Percentiles rank a stretch among this genome's conserved stretches.
phyloP scores from a whole-genome alignment of 768 basidiomycete genomes.

The Macrocybe gigantea region DNA sequence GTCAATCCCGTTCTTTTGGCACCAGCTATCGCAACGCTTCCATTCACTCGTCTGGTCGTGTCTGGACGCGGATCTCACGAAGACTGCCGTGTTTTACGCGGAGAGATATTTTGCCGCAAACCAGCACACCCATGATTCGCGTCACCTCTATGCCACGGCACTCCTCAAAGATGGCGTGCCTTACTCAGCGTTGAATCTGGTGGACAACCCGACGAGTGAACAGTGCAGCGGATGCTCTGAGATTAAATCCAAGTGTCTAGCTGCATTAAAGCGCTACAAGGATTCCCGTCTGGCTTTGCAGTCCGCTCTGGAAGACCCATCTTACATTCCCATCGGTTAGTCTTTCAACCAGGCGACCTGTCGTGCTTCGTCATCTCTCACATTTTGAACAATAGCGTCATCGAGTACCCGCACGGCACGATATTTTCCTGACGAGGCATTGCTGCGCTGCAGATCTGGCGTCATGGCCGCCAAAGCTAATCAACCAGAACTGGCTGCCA shows the following conservation, averaged over 20 bases:
- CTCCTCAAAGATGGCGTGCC: conserved; percentile 67
- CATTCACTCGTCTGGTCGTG: conserved; percentile 75
- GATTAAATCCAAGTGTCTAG: conserved; percentile 74
- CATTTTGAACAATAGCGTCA: conserved; percentile 37
- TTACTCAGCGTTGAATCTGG: conserved; percentile 69
- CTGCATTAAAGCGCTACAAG: conserved; percentile 63
- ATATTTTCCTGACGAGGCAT: conserved; percentile 66
- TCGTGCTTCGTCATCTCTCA: conserved; percentile 6
- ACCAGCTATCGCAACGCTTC: conserved; percentile 63
- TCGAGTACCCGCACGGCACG: conserved; percentile 47
- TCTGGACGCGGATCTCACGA: conserved; percentile 73
- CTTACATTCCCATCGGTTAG: conserved; percentile 55
- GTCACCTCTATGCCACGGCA: conserved; percentile 78
- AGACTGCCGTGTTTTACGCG: conserved; percentile 84
- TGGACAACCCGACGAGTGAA: conserved; percentile 54
- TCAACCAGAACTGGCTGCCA: conserved; percentile 64
- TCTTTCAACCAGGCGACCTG: conserved; percentile 11
- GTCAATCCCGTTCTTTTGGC: conserved; percentile 40
- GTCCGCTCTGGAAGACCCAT: conserved; percentile 46
- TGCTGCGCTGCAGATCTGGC: conserved; percentile 73
- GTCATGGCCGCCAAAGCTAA: conserved; percentile 75
- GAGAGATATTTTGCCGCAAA: conserved; percentile 78
- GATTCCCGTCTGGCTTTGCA: conserved; percentile 73
- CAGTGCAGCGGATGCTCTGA: conserved; percentile 73
- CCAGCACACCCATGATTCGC: conserved; percentile 67